Evolutionary conservation across 2,329 filamentous ascomycete species (phyloP), one percentile per base, ranked within the genome.

Genomic region (Cryphonectria carpinicola): DNA sequence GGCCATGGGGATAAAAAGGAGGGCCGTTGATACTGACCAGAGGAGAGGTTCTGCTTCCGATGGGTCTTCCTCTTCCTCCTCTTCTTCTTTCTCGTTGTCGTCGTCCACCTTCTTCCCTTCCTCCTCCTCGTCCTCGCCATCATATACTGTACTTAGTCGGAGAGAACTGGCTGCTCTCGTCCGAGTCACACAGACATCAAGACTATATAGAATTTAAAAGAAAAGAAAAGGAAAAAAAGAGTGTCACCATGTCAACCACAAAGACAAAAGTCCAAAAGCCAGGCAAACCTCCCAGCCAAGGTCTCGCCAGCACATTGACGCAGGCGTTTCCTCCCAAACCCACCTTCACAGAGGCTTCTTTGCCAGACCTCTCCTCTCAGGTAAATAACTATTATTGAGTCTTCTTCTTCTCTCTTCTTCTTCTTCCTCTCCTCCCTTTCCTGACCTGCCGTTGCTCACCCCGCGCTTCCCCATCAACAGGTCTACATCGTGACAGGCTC

Each of bases 401-500:
- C 14, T 25, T 49, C 11, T 32, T 4, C 10, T 17, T 13, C n/a
- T 46, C 4, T 13, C 10, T 41, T 41, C 17, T 39, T n/a, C n/a
- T n/a, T 46, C 22, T 28, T 10, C 2, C 25, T 10, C 22, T 43
- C 28, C 17, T 41, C 4, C 4, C 32, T 32, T 39, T 39, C 13
- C 37, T 39, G 13, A 39, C 37, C 10, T 39, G 37, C 10, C 37
- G 37, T 39, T 35, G 28, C 58, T 17, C 5, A 4, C 32, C 32
- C 13, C 28, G 1, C 35, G 10, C 28, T 25, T 8, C 17, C 25
- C 28, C 17, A 17, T 32, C 28, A 17, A 54, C 56, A 81, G 71
- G 79, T 80, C 25, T 74, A 80, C 35, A 71, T 84, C n/a, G 78
- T 84, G 68, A 84, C 82, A 1, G 82, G 82, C 8, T 73, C 73